Evolutionary conservation across 2,329 filamentous ascomycete genomes (phyloP), one percentile per base, ranked within the genome.

Genomic region (Pseudocercospora cruenta): DNA sequence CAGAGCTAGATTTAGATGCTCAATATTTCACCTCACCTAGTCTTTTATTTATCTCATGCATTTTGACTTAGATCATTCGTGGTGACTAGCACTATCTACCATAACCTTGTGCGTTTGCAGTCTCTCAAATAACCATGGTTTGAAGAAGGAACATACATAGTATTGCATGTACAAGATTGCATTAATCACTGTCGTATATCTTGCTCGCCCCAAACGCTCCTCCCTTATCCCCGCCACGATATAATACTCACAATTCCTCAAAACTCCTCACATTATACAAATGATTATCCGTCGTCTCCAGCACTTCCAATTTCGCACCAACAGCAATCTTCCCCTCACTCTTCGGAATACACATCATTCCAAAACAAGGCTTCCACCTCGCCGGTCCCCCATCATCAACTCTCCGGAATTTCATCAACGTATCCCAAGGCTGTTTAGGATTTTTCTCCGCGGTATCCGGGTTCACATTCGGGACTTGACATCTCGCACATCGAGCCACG

Each of bases 321-420:
- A 90, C 84, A 64, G 81, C 80, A 9, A 90, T 73, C 57, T 79
- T 74, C 0, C 86, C 86, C 68, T 88, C 84, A 51, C 79, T 80
- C 66, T 83, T 80, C 16, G 88, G 87, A 60, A 86, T 85, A 73
- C 86, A 85, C 72, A 90, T 74, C 88, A 90, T 90, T 1, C 88
- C 88, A 80, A 89, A 90, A 70, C 87, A 89, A 47, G 88, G 88
- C 78, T 90, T 90, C 69, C 81, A 89, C 77, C 82, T 88, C n/a
- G 77, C 77, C 26, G 86, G 82, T 0, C 87, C 86, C 0, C 87
- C 87, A 70, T 84, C 79, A 73, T 90, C 87, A 4, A 89, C 80
- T 28, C 87, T 76, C 8, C 87, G 78, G 75, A 87, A 89, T 71
- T 84, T 85, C 81, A 88, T 85, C 62, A 90, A 75, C 67, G 83